Conservation (phyloP, 805 yeast species). For the Saccharomycopsis oosterbeekiorum region DNA sequence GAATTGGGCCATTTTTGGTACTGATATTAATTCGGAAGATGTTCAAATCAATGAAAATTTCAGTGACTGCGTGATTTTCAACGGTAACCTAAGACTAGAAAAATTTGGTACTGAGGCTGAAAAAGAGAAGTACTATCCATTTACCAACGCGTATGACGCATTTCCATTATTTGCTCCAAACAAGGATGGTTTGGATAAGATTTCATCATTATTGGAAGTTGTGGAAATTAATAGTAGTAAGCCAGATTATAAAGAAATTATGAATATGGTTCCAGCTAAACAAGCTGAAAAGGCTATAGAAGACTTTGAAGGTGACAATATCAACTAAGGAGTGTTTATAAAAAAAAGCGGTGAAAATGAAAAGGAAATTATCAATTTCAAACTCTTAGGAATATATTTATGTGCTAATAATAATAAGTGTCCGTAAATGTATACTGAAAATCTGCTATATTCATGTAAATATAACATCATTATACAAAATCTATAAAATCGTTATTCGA, state of each 20-base stretch:
- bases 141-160: slow-evolving; percentile 16
- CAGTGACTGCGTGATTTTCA: slow-evolving; percentile 54
- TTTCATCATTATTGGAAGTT: slow-evolving; percentile 5
- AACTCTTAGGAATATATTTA: neutral
- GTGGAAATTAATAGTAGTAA: slow-evolving; percentile 5
- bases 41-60: slow-evolving; percentile 40
- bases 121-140: slow-evolving; percentile 1
- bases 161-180: slow-evolving; percentile 14
- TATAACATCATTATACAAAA: neutral
- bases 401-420: neutral
- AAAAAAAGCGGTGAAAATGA: neutral
- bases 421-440: neutral
- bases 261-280: slow-evolving; percentile 17
- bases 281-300: slow-evolving; percentile 17
- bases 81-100: slow-evolving; percentile 58
- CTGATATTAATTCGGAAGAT: slow-evolving; percentile 32
- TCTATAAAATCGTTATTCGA: neutral
- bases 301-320: neutral
- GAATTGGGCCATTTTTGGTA: slow-evolving; percentile 79
- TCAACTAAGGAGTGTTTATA: neutral
- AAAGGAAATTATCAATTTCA: neutral
- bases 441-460: neutral
- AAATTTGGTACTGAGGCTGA: slow-evolving; percentile 39
- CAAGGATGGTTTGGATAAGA: slow-evolving; percentile 1
- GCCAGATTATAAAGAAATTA: slow-evolving; percentile 8